These are phyloP conservation scores for Gillenia trifoliata DNA, from an alignment of 306 rosid genomes.

Conservation along the genomic window DNA sequence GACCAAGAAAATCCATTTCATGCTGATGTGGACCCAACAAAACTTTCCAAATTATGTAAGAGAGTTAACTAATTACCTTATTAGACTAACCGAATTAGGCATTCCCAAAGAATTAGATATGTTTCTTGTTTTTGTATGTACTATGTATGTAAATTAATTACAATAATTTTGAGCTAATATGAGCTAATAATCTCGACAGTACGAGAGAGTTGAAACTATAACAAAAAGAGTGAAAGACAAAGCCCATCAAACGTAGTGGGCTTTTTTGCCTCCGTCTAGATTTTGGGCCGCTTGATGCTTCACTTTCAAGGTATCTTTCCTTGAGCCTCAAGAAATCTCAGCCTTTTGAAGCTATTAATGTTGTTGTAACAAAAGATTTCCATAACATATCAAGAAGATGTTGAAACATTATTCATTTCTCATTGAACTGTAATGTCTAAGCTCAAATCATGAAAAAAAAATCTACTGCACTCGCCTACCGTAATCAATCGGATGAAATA, in stretches of 20 bases:
- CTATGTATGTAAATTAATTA: too few species aligned
- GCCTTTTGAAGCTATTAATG: neutral
- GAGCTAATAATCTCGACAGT: too few species aligned
- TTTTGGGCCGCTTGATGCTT: neutral
- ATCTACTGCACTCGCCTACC: neutral
- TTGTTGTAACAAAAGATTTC: neutral
- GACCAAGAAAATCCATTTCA: conserved; percentile 1
- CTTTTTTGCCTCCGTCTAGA: neutral
- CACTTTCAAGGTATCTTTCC: neutral
- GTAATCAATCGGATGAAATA: neutral
- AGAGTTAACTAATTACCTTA: neutral
- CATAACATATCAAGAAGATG: neutral
- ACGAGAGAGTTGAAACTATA: neutral
- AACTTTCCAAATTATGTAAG: neutral
- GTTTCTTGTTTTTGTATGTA: neutral
- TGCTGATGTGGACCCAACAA: neutral
- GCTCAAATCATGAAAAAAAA: neutral
- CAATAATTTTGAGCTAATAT: too few species aligned
- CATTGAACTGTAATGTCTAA: neutral
- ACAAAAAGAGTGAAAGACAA: neutral
- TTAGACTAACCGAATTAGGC: neutral
- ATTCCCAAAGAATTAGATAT: neutral
- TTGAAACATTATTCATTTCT: neutral
- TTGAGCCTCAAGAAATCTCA: neutral
- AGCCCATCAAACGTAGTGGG: neutral